Conservation (phyloP, 2,329 filamentous ascomycete genomes). For the Trichophyton equinum region DNA sequence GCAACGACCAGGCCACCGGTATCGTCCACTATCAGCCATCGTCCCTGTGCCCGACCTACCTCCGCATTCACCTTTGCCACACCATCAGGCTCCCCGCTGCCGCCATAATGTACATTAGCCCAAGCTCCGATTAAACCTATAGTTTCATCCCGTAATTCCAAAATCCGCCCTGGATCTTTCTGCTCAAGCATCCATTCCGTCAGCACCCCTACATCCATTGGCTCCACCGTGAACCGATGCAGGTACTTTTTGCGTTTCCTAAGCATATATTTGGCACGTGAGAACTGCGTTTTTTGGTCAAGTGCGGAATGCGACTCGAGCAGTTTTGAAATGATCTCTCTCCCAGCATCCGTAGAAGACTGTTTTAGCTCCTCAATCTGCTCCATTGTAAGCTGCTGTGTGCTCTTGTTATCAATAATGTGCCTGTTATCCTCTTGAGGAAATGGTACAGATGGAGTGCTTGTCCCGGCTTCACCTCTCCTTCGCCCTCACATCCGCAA, state of each 20-base stretch:
- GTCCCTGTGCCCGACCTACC: conserved; percentile 34
- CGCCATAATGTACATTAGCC: conserved; percentile 75
- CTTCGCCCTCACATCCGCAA: conserved; percentile 32
- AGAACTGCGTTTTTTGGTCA: conserved; percentile 89
- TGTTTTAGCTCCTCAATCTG: conserved; percentile 62
- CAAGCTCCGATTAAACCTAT: conserved; percentile 73
- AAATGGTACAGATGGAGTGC: conserved; percentile 31
- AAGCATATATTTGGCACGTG: conserved; percentile 88
- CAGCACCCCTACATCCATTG: conserved; percentile 65
- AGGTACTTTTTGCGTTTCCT: conserved; percentile 92
- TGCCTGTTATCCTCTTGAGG: conserved; percentile 39
- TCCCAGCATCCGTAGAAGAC: conserved; percentile 63
- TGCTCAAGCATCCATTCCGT: conserved; percentile 67
- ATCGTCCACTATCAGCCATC: conserved; percentile 79
- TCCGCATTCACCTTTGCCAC: neutral
- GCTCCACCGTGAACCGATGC: conserved; percentile 70
- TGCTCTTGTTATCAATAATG: conserved; percentile 49
- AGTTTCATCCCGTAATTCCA: conserved; percentile 78
- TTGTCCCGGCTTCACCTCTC: conserved; percentile 24
- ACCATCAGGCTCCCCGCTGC: conserved; percentile 18
- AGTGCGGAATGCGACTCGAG: conserved; percentile 78
- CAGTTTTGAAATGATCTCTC: conserved; percentile 85
- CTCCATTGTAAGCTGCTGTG: conserved; percentile 62
- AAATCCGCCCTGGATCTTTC: conserved; percentile 64
- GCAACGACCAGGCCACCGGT: conserved; percentile 72